Percentiles rank a stretch among this genome's conserved stretches.
phyloP scores from a whole-genome alignment of 768 basidiomycete species.

The Pleurotus eryngii region DNA sequence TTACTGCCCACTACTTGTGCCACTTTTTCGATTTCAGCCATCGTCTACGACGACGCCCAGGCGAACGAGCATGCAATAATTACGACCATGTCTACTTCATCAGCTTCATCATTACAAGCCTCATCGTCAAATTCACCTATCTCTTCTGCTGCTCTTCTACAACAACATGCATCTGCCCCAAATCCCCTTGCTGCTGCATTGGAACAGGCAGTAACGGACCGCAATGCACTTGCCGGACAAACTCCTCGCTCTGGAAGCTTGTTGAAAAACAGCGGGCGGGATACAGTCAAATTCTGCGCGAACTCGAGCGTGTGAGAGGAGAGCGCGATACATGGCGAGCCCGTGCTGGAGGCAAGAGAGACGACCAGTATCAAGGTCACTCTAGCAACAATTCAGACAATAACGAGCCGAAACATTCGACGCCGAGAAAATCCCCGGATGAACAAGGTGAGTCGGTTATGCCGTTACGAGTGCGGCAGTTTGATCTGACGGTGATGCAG shows the following conservation, averaged over 20 bases:
- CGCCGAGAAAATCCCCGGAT: neutral
- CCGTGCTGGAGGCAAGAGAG: conserved; percentile 40
- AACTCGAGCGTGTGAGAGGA: conserved; percentile 77
- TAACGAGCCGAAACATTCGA: neutral
- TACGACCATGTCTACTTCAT: conserved; percentile 16
- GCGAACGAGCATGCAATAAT: neutral
- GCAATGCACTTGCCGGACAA: conserved; percentile 81
- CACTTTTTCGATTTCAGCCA: neutral
- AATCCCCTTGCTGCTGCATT: conserved; percentile 67
- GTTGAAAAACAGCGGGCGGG: conserved; percentile 87
- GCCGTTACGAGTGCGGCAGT: no score
- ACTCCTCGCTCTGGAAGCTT: conserved; percentile 91
- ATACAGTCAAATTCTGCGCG: conserved; percentile 78
- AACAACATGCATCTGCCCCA: conserved; percentile 45
- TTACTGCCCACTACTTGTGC: neutral
- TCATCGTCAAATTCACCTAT: conserved; percentile 37
- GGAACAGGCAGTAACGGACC: conserved; percentile 73
- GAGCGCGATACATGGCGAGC: conserved; percentile 65
- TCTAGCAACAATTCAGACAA: conserved; percentile 17
- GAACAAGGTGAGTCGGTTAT: neutral
- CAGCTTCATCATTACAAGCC: conserved; percentile 25
- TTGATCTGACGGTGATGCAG: neutral
- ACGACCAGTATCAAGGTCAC: conserved; percentile 21
- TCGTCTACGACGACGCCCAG: neutral
- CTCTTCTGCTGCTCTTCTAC: conserved; percentile 52